Percentiles rank a stretch among this genome's conserved stretches.
phyloP scores from a whole-genome alignment of 805 yeast genomes.

The Isabelozyma gotoi region DNA sequence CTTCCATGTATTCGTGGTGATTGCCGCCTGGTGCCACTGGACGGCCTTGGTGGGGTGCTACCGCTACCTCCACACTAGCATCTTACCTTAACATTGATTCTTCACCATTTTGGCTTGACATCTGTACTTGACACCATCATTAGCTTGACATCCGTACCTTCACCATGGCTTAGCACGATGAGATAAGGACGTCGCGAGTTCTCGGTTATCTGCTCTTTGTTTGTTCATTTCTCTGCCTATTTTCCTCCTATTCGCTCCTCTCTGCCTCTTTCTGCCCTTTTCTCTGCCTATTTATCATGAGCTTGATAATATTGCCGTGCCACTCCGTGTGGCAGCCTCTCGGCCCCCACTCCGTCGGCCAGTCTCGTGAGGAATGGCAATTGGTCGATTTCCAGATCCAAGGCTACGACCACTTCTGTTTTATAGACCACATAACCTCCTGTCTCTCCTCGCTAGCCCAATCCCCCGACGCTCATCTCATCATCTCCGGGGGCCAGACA shows the following conservation, averaged over 20 bases:
- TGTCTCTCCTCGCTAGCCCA: slow-evolving; percentile 38
- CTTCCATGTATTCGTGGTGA: slow-evolving; percentile 74
- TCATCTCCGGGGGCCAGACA: slow-evolving; percentile 74
- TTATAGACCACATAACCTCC: slow-evolving; percentile 56
- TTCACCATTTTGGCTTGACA: no score
- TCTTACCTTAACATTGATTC: no score
- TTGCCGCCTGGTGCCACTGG: slow-evolving; percentile 76
- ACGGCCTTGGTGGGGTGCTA: slow-evolving; percentile 60
- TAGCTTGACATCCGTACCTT: not conserved
- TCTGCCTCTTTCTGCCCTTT: not conserved
- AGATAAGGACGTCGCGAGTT: not conserved
- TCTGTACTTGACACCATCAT: not conserved
- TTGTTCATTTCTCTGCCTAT: no score
- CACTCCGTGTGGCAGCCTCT: slow-evolving; percentile 57
- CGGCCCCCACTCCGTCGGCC: slow-evolving; percentile 43
- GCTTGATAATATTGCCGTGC: slow-evolving; percentile 44
- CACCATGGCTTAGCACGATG: not conserved
- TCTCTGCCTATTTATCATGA: slow-evolving; percentile 1
- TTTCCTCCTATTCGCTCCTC: not conserved
- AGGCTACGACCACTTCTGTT: slow-evolving; percentile 67
- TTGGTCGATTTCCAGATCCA: slow-evolving; percentile 67
- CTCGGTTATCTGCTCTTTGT: not conserved
- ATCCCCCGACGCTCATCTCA: slow-evolving; percentile 30
- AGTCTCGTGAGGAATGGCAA: slow-evolving; percentile 55
- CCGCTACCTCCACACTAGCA: slow-evolving; percentile 40